Percentiles rank a stretch among this genome's conserved stretches.
Conservation (phyloP, 2,329 filamentous ascomycete genomes). For the Fusarium staphyleae region DNA sequence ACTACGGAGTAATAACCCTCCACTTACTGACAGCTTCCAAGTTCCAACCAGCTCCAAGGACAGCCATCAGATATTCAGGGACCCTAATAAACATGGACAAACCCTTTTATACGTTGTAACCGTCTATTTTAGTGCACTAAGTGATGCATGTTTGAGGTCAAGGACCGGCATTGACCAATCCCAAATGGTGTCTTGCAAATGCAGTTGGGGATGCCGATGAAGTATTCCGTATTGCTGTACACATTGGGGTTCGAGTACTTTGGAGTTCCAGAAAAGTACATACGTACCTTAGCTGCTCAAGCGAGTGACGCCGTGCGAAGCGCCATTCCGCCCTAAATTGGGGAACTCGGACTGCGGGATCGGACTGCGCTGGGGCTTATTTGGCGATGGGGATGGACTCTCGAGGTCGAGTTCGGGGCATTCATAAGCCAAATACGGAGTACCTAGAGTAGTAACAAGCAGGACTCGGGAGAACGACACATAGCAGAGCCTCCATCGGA, state of each 20-base stretch:
- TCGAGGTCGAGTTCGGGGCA: constrained; percentile 18
- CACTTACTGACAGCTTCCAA: too few relatives aligned
- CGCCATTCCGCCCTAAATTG: constrained; percentile 39
- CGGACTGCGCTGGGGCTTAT: constrained; percentile 18
- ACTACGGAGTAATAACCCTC: too few relatives aligned
- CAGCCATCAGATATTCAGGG: too few relatives aligned
- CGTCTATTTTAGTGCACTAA: constrained; percentile 1
- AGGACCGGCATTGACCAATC: constrained; percentile 7
- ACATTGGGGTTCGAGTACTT: constrained; percentile 31
- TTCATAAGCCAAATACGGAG: not conserved
- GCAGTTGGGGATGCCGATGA: constrained; percentile 11
- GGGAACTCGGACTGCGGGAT: constrained; percentile 9
- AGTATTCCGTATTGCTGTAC: too few relatives aligned
- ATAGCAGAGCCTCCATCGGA: too few relatives aligned
- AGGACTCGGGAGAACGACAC: too few relatives aligned
- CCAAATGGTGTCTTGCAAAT: constrained; percentile 24
- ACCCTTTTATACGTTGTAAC: not conserved
- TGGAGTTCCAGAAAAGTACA: constrained; percentile 12
- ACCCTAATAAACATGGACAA: too few relatives aligned
- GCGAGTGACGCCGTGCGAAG: constrained; percentile 39
- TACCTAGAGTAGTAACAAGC: too few relatives aligned
- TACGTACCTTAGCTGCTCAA: constrained; percentile 19
- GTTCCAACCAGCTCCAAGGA: not conserved
- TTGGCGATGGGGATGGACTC: constrained; percentile 23
- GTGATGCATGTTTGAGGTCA: constrained; percentile 4